phyloP scores from a whole-genome alignment of 345 rosid species.

The Hirschfeldia incana region DNA sequence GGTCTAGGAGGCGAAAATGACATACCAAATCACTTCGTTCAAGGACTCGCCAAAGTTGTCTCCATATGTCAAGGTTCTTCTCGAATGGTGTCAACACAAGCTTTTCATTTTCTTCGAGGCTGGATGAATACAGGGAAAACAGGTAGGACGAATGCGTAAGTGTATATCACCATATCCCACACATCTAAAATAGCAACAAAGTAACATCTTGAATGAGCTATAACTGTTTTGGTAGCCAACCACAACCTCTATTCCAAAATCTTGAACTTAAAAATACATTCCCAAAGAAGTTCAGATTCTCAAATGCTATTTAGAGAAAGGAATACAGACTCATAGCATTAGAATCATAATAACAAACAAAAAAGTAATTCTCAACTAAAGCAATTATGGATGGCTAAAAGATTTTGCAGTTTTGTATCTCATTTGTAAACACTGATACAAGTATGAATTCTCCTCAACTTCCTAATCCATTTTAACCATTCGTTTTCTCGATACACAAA shows the following conservation, averaged over 20 bases:
- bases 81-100: constrained; percentile 95
- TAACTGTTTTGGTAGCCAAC: background rate
- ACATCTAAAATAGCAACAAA: background rate
- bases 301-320: constrained; percentile 5
- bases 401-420: background rate
- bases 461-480: background rate
- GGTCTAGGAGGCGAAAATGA: constrained; percentile 27
- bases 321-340: background rate
- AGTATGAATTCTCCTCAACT: background rate
- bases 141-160: constrained; percentile 18
- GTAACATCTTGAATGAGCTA: background rate
- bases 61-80: constrained; percentile 97
- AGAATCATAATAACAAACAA: background rate
- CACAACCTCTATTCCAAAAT: background rate
- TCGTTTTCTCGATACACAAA: background rate
- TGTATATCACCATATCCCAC: background rate
- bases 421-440: too few relatives aligned
- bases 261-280: background rate
- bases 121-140: constrained; percentile 36
- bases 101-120: constrained; percentile 94
- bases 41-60: constrained; percentile 53
- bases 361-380: background rate
- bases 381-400: background rate
- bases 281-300: background rate
- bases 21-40: constrained; percentile 85